Conservation (phyloP, 805 yeast species). For the Candida stauntonica region DNA sequence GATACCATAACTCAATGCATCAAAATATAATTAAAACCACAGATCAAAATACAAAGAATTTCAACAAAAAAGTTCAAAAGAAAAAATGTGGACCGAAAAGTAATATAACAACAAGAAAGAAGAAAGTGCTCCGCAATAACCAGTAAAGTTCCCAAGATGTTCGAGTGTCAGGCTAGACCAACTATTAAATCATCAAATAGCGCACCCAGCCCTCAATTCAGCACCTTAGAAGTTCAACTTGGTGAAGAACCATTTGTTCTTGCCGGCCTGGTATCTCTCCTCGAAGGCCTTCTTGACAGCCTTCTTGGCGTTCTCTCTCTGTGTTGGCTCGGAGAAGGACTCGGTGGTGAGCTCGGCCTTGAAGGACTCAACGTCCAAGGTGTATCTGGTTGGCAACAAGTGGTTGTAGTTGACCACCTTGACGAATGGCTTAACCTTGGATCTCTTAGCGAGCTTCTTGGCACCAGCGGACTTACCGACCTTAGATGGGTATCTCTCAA, state of each 20-base stretch:
- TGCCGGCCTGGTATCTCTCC: conserved; percentile 99
- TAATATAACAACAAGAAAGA: too few relatives aligned
- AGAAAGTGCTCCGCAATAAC: too few relatives aligned
- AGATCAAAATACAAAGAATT: too few relatives aligned
- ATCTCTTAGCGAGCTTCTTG: conserved; percentile 94
- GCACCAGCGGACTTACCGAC: conserved; percentile 92
- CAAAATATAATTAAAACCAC: too few relatives aligned
- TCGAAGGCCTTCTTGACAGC: conserved; percentile 97
- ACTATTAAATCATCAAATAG: conserved; percentile 1
- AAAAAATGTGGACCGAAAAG: too few relatives aligned
- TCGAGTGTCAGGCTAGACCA: too few relatives aligned
- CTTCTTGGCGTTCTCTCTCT: conserved; percentile 98
- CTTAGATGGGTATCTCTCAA: conserved; percentile 97
- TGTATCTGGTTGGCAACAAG: conserved; percentile 99
- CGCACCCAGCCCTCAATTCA: not conserved
- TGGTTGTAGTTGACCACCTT: conserved; percentile 99
- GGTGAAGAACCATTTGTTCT: conserved; percentile 99
- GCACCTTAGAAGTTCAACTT: conserved; percentile 75
- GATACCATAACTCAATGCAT: too few relatives aligned
- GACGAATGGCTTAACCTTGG: conserved; percentile 97
- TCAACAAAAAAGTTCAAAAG: too few relatives aligned
- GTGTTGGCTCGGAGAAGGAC: conserved; percentile 94
- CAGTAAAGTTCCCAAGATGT: too few relatives aligned
- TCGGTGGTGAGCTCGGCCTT: conserved; percentile 88
- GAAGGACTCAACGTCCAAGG: conserved; percentile 92